Evolutionary conservation across 768 basidiomycete genomes (phyloP), one percentile per base, ranked within the genome.

Genomic region (Rhodotorula kratochvilovae): DNA sequence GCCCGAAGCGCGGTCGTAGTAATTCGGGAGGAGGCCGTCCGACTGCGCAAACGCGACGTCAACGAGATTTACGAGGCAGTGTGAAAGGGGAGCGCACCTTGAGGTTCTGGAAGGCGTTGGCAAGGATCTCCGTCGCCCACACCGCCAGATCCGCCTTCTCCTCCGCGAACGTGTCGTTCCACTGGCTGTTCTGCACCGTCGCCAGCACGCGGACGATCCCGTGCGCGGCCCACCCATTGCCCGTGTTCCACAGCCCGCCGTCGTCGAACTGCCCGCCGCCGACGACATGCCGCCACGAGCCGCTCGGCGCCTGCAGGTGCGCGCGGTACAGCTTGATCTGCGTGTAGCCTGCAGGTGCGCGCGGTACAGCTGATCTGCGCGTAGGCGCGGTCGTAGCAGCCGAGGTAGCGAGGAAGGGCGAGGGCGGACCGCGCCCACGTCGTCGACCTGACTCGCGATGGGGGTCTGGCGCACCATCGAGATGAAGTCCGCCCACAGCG

Each of bases 171-270:
- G 27, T 39, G 17, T 43, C 42, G 0, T 67, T 59, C 70, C 82
- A 90, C 60, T 84, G 80, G 0, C 89, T 89, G 43, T 85, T 81
- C 73, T 85, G 82, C 67, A 92, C 87, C 2, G 90, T 92, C 4
- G 85, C 87, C 1, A 89, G 82, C 5, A 93, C 92, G 12, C 92
- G 87, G 17, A 90, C 82, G 85, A 92, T 92, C 1, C 92, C 92
- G 25, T 61, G 55, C 5, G 70, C 65, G 0, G 70, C 70, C 70
- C 70, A 66, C 0, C 70, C 70, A 25, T 61, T 62, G 42, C 67
- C 69, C 35, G 78, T 76, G 31, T 29, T 43, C 58, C 58, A 93
- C 76, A 89, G 87, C 0, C 90, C 90, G 8, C 81, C 75, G 74
- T 93, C 91, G 31, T 80, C 84, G 35, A 80, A 82, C 36, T 76